Base-by-base conservation (phyloP, 495 filamentous ascomycete species). In the Annulohypoxylon bovei region DNA sequence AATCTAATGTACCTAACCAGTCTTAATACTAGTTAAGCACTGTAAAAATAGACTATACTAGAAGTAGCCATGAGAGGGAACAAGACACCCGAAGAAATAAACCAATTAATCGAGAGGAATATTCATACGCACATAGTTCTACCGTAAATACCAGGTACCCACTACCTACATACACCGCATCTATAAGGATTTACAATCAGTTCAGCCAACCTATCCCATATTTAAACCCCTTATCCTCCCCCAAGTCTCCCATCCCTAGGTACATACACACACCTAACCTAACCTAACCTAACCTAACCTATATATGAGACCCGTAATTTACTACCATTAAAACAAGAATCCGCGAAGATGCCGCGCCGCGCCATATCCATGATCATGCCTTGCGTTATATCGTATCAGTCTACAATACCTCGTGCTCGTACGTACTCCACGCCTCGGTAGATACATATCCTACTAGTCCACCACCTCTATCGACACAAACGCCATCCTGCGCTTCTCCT, bases 291-390 rank as follows among this genome's bases (percentile, higher is more conserved):
- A n/a, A n/a, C n/a, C n/a, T n/a, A n/a, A n/a, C n/a, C n/a, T n/a
- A n/a, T n/a, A n/a, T n/a, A n/a, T n/a, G n/a, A n/a, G n/a, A n/a
- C n/a, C n/a, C n/a, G n/a, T n/a, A n/a, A n/a, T n/a, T n/a, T n/a
- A n/a, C n/a, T n/a, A n/a, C 44, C 20, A 25, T 23, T 9, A 47
- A 23, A 23, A 46, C 6, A 1, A 46, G 7, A 28, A 50, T 23
- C 22, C 46, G 23, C 3, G 25, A 5, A 3, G 9, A 50, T 50
- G 46, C 46, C 23, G 46, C 23, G 46, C 46, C 23, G 23, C 4
- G 44, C 22, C 44, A 49, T 49, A 22, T 49, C 44, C 46, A 8
- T 50, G 22, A 50, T 50, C 44, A 47, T 47, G 46, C 46, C 46
- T 28, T 50, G 46, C 46, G 46, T 50, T 5, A 50, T 28, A 28